Base-by-base conservation (phyloP, 2,329 filamentous ascomycete genomes). In the Exophiala sideris region DNA sequence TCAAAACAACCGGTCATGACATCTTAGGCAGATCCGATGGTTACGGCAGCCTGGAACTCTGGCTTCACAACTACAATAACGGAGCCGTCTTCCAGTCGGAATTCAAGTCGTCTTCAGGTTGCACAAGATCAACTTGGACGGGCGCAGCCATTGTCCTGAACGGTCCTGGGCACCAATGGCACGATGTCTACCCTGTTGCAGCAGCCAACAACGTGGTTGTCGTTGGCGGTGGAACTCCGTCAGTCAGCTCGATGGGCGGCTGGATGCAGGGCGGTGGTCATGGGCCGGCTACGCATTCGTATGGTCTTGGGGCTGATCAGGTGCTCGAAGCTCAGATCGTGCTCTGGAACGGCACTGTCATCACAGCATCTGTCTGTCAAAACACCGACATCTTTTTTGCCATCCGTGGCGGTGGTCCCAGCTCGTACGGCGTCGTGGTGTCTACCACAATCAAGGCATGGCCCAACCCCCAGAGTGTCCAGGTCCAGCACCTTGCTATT, bases 381-480 rank as follows among this genome's bases (percentile, higher is more conserved):
- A 40, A 66, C 45, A 10, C 52, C 0, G 75, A 77, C 50, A 66
- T 80, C 1, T 80, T 77, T 65, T 78, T 73, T 71, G 77, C 76
- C 18, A 64, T 79, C 4, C 71, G 74, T 21, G 77, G 77, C 7
- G 81, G 81, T 5, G 81, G 82, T 2, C 81, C 80, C 1, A 79
- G 78, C 16, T 65, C 61, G 54, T 73, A 73, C 57, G 73, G 74
- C 35, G 66, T 77, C n/a, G 5, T 42, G 39, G 67, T 71, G 7
- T 68, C 67, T 21, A 73, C 71, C 34, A 76, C 73, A 10, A 59
- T 77, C 34, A 70, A 70, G n/a, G 71, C 73, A 10, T 73, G 73
- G 41, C 67, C 71, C 61, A 64, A 72, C 16, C 66, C 67, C 4
- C 2, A 18, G 16, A 70, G 68, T 2, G 56, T 73, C 38, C 56